Base-by-base conservation (phyloP, 2,329 filamentous ascomycete species). In the Bipolaris gigantea region DNA sequence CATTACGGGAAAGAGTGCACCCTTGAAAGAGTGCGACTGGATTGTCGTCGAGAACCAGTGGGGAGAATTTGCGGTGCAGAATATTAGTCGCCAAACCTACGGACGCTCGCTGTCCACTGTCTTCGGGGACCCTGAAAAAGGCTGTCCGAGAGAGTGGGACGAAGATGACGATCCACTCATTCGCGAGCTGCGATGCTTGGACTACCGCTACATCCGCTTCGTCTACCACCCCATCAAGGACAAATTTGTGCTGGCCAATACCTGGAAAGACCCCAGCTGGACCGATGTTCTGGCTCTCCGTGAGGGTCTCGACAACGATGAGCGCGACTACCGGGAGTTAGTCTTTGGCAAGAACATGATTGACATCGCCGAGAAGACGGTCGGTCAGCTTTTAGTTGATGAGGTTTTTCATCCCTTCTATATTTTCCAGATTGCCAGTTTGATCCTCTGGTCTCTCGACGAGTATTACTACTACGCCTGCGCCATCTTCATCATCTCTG, bases 351-450 rank as follows among this genome's bases (percentile, higher is more conserved):
- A 82, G 52, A 99, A 99, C 66, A 75, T 91, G 53, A 96, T 99
- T 62, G 90, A 97, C 59, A 96, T 99, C 63, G 86, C 95, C 66
- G 88, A 97, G 69, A 99, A 97, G 76, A 87, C 89, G 1, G 83
- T 88, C 15, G 82, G 85, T 1, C 90, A 95, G 68, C 83, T 99
- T 43, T 81, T 99, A 13, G 81, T 96, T 18, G 93, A 99, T 64
- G 94, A 99, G 84, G 92, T 90, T 18, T 92, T 99, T 67, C 94
- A 99, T 71, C 95, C 94, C 0, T 99, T 99, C 73, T 99, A 99
- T 73, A 89, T 99, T 51, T 99, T 99, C 71, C 94, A 99, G 75
- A 88, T 97, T 66, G 93, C 92, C 43, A 97, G 94, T 79, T 80
- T 99, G 61, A 76, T 96, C 36, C 84, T 99, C 3, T 99, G 94